Evolutionary conservation across 805 yeast genomes (phyloP).

Genomic region (Wickerhamomyces canadensis): DNA sequence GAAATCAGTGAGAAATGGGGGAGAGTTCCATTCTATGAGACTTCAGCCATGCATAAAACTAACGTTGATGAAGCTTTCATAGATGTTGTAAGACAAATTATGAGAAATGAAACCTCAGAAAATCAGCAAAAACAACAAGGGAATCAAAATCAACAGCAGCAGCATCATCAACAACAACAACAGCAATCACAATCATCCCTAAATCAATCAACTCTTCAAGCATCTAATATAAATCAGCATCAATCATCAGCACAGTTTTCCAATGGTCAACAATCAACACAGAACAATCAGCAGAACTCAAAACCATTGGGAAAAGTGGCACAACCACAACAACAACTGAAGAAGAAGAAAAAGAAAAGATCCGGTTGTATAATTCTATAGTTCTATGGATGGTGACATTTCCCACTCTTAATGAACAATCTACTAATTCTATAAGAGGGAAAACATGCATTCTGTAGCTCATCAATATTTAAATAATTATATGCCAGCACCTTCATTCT

Average conservation of each 20-base stretch:
- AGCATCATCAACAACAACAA: not conserved
- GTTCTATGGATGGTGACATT: too few relatives aligned
- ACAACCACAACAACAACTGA: constrained; percentile 1
- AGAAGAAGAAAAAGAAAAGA: constrained; percentile 24
- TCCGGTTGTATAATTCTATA: constrained; percentile 21
- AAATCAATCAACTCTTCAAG: not conserved
- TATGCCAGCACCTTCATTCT: too few relatives aligned
- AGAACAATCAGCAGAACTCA: constrained; percentile 2
- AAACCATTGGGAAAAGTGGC: constrained; percentile 16
- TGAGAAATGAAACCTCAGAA: constrained; percentile 52
- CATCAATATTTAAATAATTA: too few relatives aligned
- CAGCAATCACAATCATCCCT: constrained; percentile 1
- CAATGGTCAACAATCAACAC: not conserved
- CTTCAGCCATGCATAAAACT: constrained; percentile 85
- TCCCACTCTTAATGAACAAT: not conserved
- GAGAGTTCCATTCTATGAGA: constrained; percentile 81
- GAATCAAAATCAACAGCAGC: constrained; percentile 2
- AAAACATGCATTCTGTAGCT: too few relatives aligned
- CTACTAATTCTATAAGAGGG: too few relatives aligned
- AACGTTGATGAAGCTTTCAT: constrained; percentile 88
- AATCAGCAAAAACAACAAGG: constrained; percentile 4
- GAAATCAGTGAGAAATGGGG: constrained; percentile 84
- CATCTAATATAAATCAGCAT: not conserved
- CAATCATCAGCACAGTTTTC: constrained; percentile 1
- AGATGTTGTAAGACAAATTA: constrained; percentile 85